Evolutionary conservation across 2,329 filamentous ascomycete genomes (phyloP).

Genomic region (Botryotinia globosa): DNA sequence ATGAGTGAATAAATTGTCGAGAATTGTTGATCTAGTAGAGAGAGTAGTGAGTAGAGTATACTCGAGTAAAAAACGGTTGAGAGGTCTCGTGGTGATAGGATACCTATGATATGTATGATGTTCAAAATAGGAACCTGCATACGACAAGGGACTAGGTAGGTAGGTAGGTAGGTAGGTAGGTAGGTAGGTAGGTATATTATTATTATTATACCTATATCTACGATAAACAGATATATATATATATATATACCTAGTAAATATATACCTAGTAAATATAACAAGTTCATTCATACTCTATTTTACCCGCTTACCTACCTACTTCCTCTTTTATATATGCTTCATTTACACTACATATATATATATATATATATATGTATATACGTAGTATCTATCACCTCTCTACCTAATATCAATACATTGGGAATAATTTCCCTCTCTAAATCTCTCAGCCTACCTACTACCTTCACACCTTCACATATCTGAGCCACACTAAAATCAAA

Average conservation of each 20-base stretch:
- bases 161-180: not conserved
- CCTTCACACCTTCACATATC: not conserved
- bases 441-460: not conserved
- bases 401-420: not conserved
- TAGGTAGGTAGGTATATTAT: too few relatives aligned
- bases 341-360: too few relatives aligned
- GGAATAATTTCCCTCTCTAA: not conserved
- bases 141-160: not conserved
- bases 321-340: too few relatives aligned
- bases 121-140: slow-evolving; percentile 1
- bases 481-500: not conserved
- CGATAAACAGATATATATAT: too few relatives aligned
- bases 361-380: too few relatives aligned
- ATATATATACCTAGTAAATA: too few relatives aligned
- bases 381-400: not conserved
- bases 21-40: not conserved
- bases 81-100: not conserved
- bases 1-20: not conserved
- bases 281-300: too few relatives aligned
- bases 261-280: too few relatives aligned
- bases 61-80: not conserved
- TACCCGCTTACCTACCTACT: too few relatives aligned
- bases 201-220: too few relatives aligned
- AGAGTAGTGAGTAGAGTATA: not conserved
- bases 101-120: not conserved